Evolutionary conservation across 352 stramenopile genomes (phyloP).

Genomic region (Elongisporangium prolatum): DNA sequence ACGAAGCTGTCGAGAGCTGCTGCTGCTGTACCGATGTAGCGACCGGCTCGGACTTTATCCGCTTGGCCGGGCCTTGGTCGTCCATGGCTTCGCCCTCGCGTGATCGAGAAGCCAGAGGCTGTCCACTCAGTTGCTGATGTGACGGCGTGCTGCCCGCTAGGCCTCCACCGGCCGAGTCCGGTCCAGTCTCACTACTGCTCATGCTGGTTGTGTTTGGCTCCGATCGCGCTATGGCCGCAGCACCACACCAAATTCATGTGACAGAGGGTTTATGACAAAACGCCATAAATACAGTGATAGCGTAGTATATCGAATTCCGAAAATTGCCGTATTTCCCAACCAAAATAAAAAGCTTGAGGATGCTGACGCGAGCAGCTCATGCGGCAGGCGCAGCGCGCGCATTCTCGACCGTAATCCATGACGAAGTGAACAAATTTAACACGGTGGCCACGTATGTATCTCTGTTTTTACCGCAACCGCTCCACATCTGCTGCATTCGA

Average conservation of each 20-base stretch:
- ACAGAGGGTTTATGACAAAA: not conserved
- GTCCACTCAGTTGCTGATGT: not conserved
- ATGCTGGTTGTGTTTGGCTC: not conserved
- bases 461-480: not conserved
- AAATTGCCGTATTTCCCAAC: not conserved
- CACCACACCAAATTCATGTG: not conserved
- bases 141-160: not conserved
- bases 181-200: not conserved
- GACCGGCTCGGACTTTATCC: not conserved
- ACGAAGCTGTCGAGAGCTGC: not conserved
- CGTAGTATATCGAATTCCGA: not conserved
- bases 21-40: conserved; percentile 2
- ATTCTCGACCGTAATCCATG: conserved; percentile 63
- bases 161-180: not conserved
- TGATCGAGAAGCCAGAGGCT: not conserved
- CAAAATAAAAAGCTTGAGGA: conserved; percentile 17
- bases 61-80: not conserved
- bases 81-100: not conserved
- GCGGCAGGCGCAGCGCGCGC: conserved; percentile 7
- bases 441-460: conserved; percentile 51
- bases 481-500: not conserved
- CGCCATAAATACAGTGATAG: not conserved
- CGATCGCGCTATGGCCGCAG: not conserved
- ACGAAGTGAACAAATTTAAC: conserved; percentile 85
- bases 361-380: conserved; percentile 1